These are phyloP conservation scores for Neltuma alba DNA, from an alignment of 306 rosid genomes.

Conservation along the genomic window DNA sequence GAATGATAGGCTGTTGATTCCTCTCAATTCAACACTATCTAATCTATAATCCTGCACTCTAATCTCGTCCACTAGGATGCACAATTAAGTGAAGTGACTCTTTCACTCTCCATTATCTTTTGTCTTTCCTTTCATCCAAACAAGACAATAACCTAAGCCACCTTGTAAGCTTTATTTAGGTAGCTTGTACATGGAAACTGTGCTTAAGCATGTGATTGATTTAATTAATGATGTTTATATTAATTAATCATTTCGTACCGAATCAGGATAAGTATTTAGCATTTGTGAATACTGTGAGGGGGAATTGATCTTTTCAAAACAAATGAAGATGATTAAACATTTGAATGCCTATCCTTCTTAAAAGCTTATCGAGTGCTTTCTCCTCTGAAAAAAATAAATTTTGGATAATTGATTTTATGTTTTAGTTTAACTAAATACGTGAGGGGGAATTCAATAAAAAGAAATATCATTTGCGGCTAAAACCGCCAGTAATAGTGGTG, in stretches of 20 bases:
- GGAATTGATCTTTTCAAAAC: no score
- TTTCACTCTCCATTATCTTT: slow-evolving; percentile 11
- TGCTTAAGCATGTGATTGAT: slow-evolving; percentile 1
- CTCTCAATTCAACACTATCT: not conserved
- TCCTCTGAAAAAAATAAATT: no score
- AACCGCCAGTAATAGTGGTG: no score
- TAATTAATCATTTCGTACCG: not conserved
- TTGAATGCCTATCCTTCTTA: no score
- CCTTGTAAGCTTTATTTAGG: not conserved
- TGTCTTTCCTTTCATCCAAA: slow-evolving; percentile 11
- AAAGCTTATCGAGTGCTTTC: no score
- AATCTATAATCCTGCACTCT: not conserved
- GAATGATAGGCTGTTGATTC: slow-evolving; percentile 3
- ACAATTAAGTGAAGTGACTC: slow-evolving; percentile 31
- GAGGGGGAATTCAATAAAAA: no score
- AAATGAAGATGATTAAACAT: no score
- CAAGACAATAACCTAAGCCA: slow-evolving; percentile 15
- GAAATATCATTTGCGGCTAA: no score
- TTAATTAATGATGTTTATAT: not conserved
- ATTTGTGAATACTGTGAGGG: not conserved
- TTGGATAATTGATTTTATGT: no score
- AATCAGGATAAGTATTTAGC: not conserved
- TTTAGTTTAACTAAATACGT: no score
- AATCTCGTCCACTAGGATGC: slow-evolving; percentile 13
- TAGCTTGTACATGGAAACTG: not conserved